phyloP scores from a whole-genome alignment of 257 asterid genomes.

The Solanum sparsipilum region DNA sequence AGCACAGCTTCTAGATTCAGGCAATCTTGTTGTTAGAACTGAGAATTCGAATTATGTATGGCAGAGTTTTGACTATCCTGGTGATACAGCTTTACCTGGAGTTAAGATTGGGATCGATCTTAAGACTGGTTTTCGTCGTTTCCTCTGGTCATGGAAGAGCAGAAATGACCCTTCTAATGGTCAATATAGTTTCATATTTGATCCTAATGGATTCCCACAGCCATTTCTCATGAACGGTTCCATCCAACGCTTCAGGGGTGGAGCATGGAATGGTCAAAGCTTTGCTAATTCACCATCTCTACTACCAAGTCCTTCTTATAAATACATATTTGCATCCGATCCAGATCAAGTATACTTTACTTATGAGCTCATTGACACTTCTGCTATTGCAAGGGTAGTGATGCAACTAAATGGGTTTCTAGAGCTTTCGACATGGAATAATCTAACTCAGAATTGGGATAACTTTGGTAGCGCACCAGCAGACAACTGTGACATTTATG shows the following conservation, averaged over 20 bases:
- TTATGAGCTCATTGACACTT: slow-evolving; percentile 7
- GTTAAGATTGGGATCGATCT: slow-evolving; percentile 32
- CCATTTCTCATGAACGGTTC: slow-evolving; percentile 13
- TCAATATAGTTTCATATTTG: slow-evolving; percentile 7
- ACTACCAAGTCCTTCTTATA: slow-evolving; percentile 14
- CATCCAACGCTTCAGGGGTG: slow-evolving; percentile 2
- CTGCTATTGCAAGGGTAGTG: slow-evolving; percentile 18
- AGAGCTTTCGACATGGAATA: slow-evolving; percentile 20
- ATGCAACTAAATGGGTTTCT: slow-evolving; percentile 13
- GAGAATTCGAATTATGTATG: slow-evolving; percentile 2
- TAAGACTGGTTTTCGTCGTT: slow-evolving; percentile 12
- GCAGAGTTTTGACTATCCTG: slow-evolving; percentile 36
- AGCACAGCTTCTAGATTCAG: slow-evolving; percentile 23
- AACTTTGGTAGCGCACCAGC: slow-evolving; percentile 4
- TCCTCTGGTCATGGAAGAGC: slow-evolving; percentile 26
- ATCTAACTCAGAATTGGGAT: slow-evolving; percentile 11
- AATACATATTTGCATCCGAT: slow-evolving; percentile 1
- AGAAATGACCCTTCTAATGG: slow-evolving; percentile 24
- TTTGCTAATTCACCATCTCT: slow-evolving; percentile 13
- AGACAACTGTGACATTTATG: slow-evolving; percentile 27
- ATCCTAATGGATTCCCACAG: slow-evolving; percentile 18
- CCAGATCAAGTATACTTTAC: slow-evolving; percentile 3
- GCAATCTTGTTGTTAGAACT: slow-evolving; percentile 18
- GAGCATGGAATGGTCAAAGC: slow-evolving; percentile 19
- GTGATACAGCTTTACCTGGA: slow-evolving; percentile 27